Evolutionary conservation across 2,329 filamentous ascomycete genomes (phyloP).

Genomic region (Aspergillus hiratsukae): DNA sequence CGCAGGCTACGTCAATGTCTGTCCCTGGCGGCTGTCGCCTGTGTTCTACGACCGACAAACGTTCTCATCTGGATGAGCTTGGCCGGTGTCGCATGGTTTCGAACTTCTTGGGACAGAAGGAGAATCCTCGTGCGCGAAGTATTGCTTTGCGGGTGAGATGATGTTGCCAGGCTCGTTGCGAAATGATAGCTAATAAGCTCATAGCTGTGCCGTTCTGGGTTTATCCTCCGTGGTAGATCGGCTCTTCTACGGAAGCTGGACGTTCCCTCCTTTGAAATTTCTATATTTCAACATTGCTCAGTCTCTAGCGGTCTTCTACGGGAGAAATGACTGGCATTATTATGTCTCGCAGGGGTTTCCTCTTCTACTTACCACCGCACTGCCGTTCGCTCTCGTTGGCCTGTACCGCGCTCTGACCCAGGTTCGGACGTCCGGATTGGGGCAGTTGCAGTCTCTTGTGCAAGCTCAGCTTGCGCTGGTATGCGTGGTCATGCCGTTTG

Average conservation of each 20-base stretch:
- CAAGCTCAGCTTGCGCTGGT: conserved; percentile 55
- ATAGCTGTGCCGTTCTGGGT: conserved; percentile 54
- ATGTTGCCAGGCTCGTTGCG: not conserved
- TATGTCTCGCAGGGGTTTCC: conserved; percentile 88
- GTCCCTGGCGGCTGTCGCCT: conserved; percentile 72
- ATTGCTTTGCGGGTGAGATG: conserved; percentile 52
- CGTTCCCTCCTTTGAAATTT: conserved; percentile 81
- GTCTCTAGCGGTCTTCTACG: conserved; percentile 88
- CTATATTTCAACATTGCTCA: conserved; percentile 87
- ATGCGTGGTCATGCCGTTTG: conserved; percentile 55
- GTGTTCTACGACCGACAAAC: conserved; percentile 86
- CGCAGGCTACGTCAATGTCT: conserved; percentile 60
- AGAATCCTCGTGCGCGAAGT: conserved; percentile 59
- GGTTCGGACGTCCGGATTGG: conserved; percentile 28
- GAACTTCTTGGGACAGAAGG: conserved; percentile 40
- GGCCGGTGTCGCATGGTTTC: conserved; percentile 50
- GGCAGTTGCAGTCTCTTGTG: conserved; percentile 32
- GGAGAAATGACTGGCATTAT: conserved; percentile 84
- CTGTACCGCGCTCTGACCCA: conserved; percentile 51
- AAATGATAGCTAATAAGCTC: conserved; percentile 9
- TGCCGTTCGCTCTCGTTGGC: conserved; percentile 70
- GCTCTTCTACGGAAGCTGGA: conserved; percentile 78
- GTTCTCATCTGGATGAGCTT: conserved; percentile 75
- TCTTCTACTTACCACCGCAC: conserved; percentile 73
- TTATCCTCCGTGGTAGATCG: conserved; percentile 66